These are phyloP conservation scores for Protomyces macrosporus DNA, from an alignment of 1,139 yeast species.

Conservation along the genomic window DNA sequence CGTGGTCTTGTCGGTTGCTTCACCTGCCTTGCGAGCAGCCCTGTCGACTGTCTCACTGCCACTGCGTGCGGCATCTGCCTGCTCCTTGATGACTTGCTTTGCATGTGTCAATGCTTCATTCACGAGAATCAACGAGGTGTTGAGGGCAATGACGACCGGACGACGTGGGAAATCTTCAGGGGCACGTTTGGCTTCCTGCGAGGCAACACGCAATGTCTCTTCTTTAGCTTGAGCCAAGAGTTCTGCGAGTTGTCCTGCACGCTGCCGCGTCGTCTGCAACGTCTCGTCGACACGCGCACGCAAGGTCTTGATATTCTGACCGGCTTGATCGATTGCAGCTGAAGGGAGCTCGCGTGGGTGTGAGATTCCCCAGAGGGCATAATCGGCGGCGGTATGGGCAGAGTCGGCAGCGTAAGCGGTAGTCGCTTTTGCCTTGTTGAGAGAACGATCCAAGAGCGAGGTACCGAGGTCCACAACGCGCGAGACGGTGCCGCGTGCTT, in stretches of 20 bases:
- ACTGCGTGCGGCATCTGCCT: background rate
- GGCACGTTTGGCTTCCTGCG: constrained; percentile 2
- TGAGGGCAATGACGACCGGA: constrained; percentile 6
- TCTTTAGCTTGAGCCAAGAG: constrained; percentile 6
- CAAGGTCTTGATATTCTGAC: background rate
- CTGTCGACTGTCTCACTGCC: background rate
- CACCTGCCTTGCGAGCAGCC: constrained; percentile 1
- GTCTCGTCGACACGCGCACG: constrained; percentile 8
- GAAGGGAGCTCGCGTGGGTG: constrained; percentile 17
- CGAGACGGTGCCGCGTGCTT: constrained; percentile 4
- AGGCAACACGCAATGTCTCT: constrained; percentile 3
- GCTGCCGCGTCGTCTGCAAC: constrained; percentile 7
- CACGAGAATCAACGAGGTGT: constrained; percentile 7
- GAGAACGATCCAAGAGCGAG: constrained; percentile 4
- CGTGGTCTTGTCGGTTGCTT: background rate
- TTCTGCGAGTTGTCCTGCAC: constrained; percentile 9
- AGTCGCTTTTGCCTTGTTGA: constrained; percentile 7
- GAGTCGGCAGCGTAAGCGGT: background rate
- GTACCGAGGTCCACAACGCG: constrained; percentile 8
- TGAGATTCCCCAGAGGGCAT: constrained; percentile 4
- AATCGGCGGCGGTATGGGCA: constrained; percentile 5
- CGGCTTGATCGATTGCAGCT: constrained; percentile 3
- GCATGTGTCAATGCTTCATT: constrained; percentile 9
- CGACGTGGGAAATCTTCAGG: constrained; percentile 18
- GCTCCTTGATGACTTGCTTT: constrained; percentile 3